A percentile compares a stretch with the other conserved stretches of the same genome.
These are phyloP conservation scores for Sinapis alba DNA, from an alignment of 441 rosid species.

Conservation along the genomic window DNA sequence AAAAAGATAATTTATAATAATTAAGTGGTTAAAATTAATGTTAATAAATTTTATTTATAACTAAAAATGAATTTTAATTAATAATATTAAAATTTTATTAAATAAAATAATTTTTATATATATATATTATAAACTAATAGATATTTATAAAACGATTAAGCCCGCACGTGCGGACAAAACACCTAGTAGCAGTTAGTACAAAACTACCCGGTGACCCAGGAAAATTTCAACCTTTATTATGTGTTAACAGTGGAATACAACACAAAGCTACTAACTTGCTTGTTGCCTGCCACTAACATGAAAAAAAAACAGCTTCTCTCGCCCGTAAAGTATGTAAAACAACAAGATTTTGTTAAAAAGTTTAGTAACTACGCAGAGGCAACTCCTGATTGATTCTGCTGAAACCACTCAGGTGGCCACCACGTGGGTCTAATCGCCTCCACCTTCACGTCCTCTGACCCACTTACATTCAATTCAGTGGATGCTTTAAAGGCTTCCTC, in stretches of 20 bases:
- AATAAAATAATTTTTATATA: no score
- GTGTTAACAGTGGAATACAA: not conserved
- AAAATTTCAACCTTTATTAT: slow-evolving; percentile 25
- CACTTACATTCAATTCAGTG: slow-evolving; percentile 46
- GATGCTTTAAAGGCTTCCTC: slow-evolving; percentile 67
- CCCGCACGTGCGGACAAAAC: no score
- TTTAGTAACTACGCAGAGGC: slow-evolving; percentile 19
- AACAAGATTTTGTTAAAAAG: not conserved
- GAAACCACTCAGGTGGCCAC: slow-evolving; percentile 91
- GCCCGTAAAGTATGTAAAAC: not conserved
- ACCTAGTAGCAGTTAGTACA: not conserved
- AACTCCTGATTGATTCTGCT: slow-evolving; percentile 41
- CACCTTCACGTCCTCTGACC: slow-evolving; percentile 61
- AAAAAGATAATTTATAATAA: no score
- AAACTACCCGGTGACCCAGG: slow-evolving; percentile 12
- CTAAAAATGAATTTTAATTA: no score
- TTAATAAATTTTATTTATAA: no score
- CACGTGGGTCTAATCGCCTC: slow-evolving; percentile 75
- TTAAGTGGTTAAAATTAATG: no score
- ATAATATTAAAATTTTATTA: no score
- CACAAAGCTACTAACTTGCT: not conserved
- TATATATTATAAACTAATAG: no score
- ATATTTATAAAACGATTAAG: no score
- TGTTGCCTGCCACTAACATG: not conserved
- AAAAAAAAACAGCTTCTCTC: not conserved